Base-by-base conservation (phyloP, 2,329 filamentous ascomycete genomes). In the Colletotrichum melonis region DNA sequence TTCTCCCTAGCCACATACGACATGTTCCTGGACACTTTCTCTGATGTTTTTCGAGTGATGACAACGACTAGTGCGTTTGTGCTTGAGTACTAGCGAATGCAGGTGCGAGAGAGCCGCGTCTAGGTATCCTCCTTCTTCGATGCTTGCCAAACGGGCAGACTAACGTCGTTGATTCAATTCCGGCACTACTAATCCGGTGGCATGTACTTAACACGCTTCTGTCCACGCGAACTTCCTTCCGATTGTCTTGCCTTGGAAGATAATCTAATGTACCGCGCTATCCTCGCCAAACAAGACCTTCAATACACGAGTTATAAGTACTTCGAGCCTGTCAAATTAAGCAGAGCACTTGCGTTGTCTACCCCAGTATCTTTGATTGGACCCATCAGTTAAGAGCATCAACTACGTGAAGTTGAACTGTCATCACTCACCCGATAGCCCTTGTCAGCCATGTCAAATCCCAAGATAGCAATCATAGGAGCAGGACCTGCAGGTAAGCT, bases 401-500 rank as follows among this genome's bases (percentile, higher is more conserved):
- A 24, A 9, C 9, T 19, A 14, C 38, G 7, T 42, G n/a, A 26
- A n/a, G 19, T 42, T n/a, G 5, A 12, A 26, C 2, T 11, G 12
- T 12, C 54, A 5, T 24, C 24, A 52, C 8, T 5, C 9, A 16
- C 7, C 5, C 7, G 7, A 32, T n/a, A 49, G 11, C 4, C n/a
- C n/a, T n/a, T 1, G 14, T 30, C 38, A 35, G 38, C 32, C 12
- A 72, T 72, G 72, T 42, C 59, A 1, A 30, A 12, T n/a, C 63
- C 24, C 16, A 67, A 77, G 69, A 85, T 88, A 71, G 86, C 86
- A 66, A 87, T 88, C 64, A 79, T 88, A 52, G 87, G 87, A 58
- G 86, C 84, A 38, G 87, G 87, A 6, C 86, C 86, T 11, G 82
- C 81, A 9, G 87, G 69, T 72, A 62, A 62, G 56, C 54, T 35